Evolutionary conservation across 2,329 filamentous ascomycete species (phyloP).

Genomic region (Fusarium sp.): DNA sequence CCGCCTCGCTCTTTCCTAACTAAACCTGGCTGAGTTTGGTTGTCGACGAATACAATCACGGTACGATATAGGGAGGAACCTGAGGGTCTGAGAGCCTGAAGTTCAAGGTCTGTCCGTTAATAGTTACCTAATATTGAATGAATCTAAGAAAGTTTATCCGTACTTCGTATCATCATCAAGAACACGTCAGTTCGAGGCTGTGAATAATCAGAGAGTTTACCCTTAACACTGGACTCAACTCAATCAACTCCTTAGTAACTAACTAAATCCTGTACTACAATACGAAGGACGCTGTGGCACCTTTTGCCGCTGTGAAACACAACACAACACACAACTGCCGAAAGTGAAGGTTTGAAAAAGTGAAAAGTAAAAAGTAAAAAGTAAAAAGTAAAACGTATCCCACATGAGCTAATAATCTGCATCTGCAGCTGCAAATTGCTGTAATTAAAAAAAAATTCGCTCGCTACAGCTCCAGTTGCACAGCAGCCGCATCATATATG

Average conservation of each 20-base stretch:
- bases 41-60: constrained; percentile 5
- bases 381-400: too few relatives aligned
- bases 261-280: background rate
- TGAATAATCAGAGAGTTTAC: constrained; percentile 6
- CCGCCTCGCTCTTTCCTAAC: constrained; percentile 26
- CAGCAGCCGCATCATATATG: constrained; percentile 13
- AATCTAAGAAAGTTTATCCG: constrained; percentile 1
- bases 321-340: constrained; percentile 25
- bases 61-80: background rate
- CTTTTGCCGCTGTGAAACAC: background rate
- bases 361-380: background rate
- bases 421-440: background rate
- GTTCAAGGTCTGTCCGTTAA: constrained; percentile 2
- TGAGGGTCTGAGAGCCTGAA: constrained; percentile 6
- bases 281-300: background rate
- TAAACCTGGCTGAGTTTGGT: constrained; percentile 13
- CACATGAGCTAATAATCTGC: constrained; percentile 14
- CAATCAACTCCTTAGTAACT: background rate
- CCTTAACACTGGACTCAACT: constrained; percentile 12
- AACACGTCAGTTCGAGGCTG: constrained; percentile 5
- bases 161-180: background rate
- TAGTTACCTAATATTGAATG: background rate
- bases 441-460: background rate
- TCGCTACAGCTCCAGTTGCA: constrained; percentile 1
- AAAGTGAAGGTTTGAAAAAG: background rate